Evolutionary conservation across 2,329 filamentous ascomycete genomes (phyloP), one percentile per base, ranked within the genome.

Genomic region (Colletotrichum incanum): DNA sequence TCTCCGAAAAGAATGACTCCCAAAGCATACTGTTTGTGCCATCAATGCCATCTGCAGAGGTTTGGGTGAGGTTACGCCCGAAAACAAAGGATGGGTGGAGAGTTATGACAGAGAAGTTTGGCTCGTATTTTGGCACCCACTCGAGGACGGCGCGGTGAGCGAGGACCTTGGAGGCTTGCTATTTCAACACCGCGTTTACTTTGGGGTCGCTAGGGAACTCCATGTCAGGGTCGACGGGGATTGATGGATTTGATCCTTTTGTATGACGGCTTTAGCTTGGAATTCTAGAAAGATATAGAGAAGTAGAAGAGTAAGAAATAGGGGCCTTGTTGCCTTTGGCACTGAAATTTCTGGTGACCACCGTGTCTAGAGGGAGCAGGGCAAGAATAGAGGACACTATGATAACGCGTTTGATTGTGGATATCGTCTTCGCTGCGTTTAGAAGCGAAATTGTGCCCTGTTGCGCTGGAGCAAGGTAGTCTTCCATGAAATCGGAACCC

Each of bases 111-210:
- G 31, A 16, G 43, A 62, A 71, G 9, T 12, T 6, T 1, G 68
- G 68, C 0, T 14, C 31, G 43, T 67, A 26, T 34, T 62, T 49
- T 3, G 34, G n/a, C 14, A 56, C 56, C 64, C 63, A 71, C 26
- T 67, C 50, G 3, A 43, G 47, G 2, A 64, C 54, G 2, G 56
- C 56, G 6, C 66, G 56, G 23, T 71, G 68, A 9, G 68, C 68
- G 20, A 71, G 64, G 4, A 68, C 50, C 26, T 71, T 71, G 39
- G 68, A 67, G 3, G 55, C 64, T 1, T 67, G 58, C 14, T 68
- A 68, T 26, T 61, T 71, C 20, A 12, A 45, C 9, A n/a, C 26
- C 4, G 43, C 66, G 56, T 0, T 64, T 56, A 31, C 9, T 7
- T 0, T 9, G 5, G 20, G 20, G 16, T 55, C 68, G 8, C 50